These are phyloP conservation scores for Oryza brachyantha DNA, from an alignment of 176 grass and related monocot genomes.

Conservation along the genomic window DNA sequence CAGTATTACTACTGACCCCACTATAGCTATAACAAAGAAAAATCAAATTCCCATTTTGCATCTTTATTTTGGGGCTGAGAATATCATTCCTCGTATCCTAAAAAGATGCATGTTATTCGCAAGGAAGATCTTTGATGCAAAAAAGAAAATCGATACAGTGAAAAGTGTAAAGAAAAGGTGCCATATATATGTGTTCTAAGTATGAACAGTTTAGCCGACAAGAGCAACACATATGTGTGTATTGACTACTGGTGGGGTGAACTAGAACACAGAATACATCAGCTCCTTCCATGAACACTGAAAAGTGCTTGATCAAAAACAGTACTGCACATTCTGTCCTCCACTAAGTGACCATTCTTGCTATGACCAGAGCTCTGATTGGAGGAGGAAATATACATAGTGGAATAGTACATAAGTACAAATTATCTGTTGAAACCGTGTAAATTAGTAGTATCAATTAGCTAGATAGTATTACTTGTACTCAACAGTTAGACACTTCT, in stretches of 20 bases:
- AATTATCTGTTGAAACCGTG: slow-evolving; percentile 1
- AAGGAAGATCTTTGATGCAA: not conserved
- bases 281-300: slow-evolving; percentile 3
- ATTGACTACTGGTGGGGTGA: slow-evolving; percentile 32
- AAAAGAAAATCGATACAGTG: slow-evolving; percentile 24
- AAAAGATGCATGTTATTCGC: not conserved
- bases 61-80: not conserved
- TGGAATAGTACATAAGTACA: not conserved
- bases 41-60: not conserved
- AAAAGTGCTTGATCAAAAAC: slow-evolving; percentile 42
- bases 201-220: slow-evolving; percentile 32
- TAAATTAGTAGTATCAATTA: slow-evolving; percentile 7
- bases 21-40: not conserved
- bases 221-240: slow-evolving; percentile 5
- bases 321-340: slow-evolving; percentile 33
- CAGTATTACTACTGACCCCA: not conserved
- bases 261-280: slow-evolving; percentile 10
- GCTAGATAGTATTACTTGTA: not conserved
- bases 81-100: slow-evolving; percentile 6
- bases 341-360: slow-evolving; percentile 33
- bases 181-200: not conserved
- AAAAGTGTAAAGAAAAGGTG: slow-evolving; percentile 14
- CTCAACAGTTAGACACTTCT: too few species aligned
- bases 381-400: slow-evolving; percentile 3
- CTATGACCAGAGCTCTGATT: slow-evolving; percentile 3